A percentile compares a stretch with the other conserved stretches of the same genome.
phyloP scores from a whole-genome alignment of 2,329 filamentous ascomycete genomes.

The Diplodia intermedia region DNA sequence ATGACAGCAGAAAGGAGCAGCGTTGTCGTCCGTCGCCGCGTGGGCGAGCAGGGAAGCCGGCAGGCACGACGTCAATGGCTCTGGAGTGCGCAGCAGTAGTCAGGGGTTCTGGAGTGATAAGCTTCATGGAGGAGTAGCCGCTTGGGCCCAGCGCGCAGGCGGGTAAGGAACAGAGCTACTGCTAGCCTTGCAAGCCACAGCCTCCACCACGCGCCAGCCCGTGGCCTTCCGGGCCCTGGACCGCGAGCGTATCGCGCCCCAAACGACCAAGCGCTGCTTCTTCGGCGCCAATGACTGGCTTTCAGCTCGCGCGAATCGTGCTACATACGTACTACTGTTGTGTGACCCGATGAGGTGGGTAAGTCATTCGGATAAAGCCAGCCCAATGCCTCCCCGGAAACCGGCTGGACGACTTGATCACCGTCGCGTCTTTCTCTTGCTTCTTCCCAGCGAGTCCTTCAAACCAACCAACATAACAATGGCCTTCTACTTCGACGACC shows the following conservation, averaged over 20 bases:
- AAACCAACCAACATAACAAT: background rate
- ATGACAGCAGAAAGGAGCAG: background rate
- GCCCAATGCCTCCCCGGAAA: background rate
- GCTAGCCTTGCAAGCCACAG: constrained; percentile 18
- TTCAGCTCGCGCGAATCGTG: background rate
- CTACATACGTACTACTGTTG: background rate
- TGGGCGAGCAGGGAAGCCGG: background rate
- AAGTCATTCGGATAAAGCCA: background rate
- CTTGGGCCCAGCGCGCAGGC: background rate
- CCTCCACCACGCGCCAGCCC: constrained; percentile 23
- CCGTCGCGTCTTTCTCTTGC: background rate
- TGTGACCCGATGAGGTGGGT: constrained; percentile 1
- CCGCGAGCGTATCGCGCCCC: background rate
- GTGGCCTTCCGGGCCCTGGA: constrained; percentile 14
- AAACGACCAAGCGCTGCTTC: constrained; percentile 11
- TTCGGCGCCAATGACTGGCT: constrained; percentile 3
- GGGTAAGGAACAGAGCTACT: background rate
- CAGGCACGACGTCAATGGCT: constrained; percentile 9
- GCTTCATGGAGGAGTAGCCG: background rate
- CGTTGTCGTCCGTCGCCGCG: background rate
- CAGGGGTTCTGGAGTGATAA: constrained; percentile 13
- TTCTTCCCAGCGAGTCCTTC: background rate
- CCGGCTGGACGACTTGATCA: background rate
- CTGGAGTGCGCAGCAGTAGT: background rate
- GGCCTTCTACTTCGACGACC: constrained; percentile 31